phyloP scores from a whole-genome alignment of 208 protist species.

The Leishmania braziliensis region DNA sequence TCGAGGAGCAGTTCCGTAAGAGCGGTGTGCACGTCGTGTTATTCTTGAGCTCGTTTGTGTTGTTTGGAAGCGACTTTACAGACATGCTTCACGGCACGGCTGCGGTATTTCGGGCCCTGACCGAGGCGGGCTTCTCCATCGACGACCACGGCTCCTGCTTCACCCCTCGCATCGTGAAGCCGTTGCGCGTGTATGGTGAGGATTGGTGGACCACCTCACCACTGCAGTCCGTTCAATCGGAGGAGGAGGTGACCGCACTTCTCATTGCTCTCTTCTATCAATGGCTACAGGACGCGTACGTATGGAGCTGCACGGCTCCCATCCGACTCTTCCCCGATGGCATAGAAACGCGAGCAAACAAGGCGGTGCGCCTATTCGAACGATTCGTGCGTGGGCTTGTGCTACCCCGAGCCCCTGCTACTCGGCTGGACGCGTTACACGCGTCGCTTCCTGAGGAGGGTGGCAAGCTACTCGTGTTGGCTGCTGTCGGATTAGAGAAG shows the following conservation, averaged over 20 bases:
- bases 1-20: conserved; percentile 39
- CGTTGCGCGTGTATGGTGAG: conserved; percentile 11
- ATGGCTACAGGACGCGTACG: conserved; percentile 67
- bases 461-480: conserved; percentile 37
- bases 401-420: conserved; percentile 24
- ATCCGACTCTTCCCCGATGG: conserved; percentile 36
- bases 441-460: conserved; percentile 39
- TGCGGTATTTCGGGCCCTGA: conserved; percentile 59
- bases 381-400: conserved; percentile 47
- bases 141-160: conserved; percentile 51
- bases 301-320: conserved; percentile 55
- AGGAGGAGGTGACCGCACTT: conserved; percentile 48
- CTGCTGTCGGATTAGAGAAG: conserved; percentile 23
- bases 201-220: conserved; percentile 51
- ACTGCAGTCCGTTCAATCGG: conserved; percentile 30
- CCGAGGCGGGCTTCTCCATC: conserved; percentile 44
- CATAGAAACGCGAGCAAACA: not conserved
- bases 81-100: conserved; percentile 59
- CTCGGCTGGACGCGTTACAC: conserved; percentile 37
- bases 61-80: conserved; percentile 52
- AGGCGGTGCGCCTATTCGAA: conserved; percentile 40
- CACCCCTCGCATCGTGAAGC: conserved; percentile 41
- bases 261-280: conserved; percentile 57
- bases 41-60: conserved; percentile 58
- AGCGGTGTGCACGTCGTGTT: conserved; percentile 32